Evolutionary conservation across 108 stramenopile species (phyloP).

Genomic region (Pseudonitzschia pungens): DNA sequence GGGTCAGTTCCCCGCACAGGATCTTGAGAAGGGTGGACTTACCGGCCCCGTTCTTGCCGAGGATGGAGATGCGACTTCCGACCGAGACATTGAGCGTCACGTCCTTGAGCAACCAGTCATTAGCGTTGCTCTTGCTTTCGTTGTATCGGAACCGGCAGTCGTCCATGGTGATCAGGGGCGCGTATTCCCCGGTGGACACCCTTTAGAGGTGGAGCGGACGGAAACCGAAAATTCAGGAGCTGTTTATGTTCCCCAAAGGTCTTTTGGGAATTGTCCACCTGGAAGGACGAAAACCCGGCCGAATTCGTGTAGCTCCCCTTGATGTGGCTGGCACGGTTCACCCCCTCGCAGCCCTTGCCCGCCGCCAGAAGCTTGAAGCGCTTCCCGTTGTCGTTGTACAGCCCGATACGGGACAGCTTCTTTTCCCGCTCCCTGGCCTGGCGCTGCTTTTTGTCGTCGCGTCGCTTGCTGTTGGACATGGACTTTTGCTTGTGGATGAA

Average conservation of each 20-base stretch:
- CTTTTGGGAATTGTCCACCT: background rate
- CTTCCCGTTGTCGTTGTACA: slow-evolving; percentile 57
- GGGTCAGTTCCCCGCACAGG: slow-evolving; percentile 56
- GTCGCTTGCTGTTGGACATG: slow-evolving; percentile 63
- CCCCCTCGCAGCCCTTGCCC: slow-evolving; percentile 76
- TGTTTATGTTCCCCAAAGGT: slow-evolving; percentile 59
- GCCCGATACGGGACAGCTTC: slow-evolving; percentile 66
- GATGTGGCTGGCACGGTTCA: background rate
- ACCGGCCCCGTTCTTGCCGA: slow-evolving; percentile 63
- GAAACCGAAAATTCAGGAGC: slow-evolving; percentile 67
- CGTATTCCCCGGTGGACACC: slow-evolving; percentile 43
- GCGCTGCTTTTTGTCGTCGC: slow-evolving; percentile 58
- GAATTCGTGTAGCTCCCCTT: slow-evolving; percentile 9
- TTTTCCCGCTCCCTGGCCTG: slow-evolving; percentile 76
- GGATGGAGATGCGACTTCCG: slow-evolving; percentile 47
- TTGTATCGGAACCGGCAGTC: slow-evolving; percentile 80
- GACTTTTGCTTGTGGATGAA: slow-evolving; percentile 73
- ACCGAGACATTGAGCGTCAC: slow-evolving; percentile 55
- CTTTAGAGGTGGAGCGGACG: slow-evolving; percentile 49
- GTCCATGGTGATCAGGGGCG: slow-evolving; percentile 76
- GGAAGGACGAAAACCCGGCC: background rate
- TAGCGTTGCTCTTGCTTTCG: slow-evolving; percentile 16
- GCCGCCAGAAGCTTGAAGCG: slow-evolving; percentile 42
- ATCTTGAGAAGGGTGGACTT: slow-evolving; percentile 81
- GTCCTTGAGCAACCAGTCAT: slow-evolving; percentile 41